phyloP scores from a whole-genome alignment of 1,139 yeast species.

The Hyphopichia khmerensis region DNA sequence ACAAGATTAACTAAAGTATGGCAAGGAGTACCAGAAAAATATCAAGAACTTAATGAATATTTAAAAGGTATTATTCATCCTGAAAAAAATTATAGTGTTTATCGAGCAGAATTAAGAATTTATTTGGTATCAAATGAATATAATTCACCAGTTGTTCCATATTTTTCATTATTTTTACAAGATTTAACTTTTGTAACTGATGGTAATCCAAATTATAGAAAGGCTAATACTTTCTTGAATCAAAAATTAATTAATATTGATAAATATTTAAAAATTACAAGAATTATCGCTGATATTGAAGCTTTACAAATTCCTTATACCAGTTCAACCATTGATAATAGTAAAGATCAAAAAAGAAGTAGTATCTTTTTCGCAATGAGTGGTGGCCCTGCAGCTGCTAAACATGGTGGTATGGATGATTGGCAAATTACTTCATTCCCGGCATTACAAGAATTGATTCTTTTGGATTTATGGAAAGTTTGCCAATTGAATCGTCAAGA shows the following conservation, averaged over 20 bases:
- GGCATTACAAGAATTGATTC: constrained; percentile 59
- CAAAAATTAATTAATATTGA: constrained; percentile 76
- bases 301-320: constrained; percentile 67
- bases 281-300: constrained; percentile 76
- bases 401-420: constrained; percentile 20
- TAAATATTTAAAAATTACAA: constrained; percentile 72
- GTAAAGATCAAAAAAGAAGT: constrained; percentile 14
- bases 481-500: constrained; percentile 58
- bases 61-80: constrained; percentile 77
- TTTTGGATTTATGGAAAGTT: constrained; percentile 70
- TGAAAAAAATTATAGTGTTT: constrained; percentile 75
- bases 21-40: constrained; percentile 65
- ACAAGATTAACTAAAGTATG: constrained; percentile 68
- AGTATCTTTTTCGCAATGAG: constrained; percentile 18
- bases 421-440: constrained; percentile 42
- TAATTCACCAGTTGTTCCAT: constrained; percentile 77
- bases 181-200: constrained; percentile 87
- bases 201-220: constrained; percentile 74
- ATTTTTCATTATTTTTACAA: constrained; percentile 77
- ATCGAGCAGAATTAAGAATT: constrained; percentile 65
- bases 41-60: constrained; percentile 62
- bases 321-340: constrained; percentile 9
- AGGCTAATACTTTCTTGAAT: constrained; percentile 56
- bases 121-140: constrained; percentile 53
- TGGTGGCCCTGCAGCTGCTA: constrained; percentile 3